Conservation (phyloP, 2,329 filamentous ascomycete genomes). For the Monosporascus ibericus region DNA sequence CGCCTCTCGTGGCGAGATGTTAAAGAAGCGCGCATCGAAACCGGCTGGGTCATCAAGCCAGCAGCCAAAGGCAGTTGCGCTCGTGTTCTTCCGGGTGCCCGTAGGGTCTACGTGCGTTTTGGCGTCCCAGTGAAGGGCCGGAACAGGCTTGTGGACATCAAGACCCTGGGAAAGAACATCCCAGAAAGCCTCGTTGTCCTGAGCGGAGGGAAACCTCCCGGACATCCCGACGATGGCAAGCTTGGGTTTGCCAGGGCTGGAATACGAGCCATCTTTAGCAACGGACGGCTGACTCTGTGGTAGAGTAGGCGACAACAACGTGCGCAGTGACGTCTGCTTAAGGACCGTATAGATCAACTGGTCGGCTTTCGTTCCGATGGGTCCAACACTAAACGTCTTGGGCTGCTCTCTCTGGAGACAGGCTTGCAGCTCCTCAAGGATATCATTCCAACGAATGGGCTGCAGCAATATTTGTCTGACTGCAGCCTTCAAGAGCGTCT, state of each 20-base stretch:
- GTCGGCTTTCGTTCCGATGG: conserved; percentile 9
- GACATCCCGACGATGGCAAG: conserved; percentile 20
- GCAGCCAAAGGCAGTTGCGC: conserved; percentile 8
- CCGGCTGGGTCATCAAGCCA: conserved; percentile 14
- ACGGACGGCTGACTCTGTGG: background rate
- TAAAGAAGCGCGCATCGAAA: conserved; percentile 19
- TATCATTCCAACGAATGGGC: conserved; percentile 10
- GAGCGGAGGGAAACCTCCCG: conserved; percentile 13
- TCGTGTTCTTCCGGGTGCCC: conserved; percentile 14
- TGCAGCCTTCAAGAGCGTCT: conserved; percentile 9
- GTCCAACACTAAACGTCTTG: conserved; percentile 4
- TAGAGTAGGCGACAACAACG: conserved; percentile 1
- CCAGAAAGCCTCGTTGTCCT: conserved; percentile 18
- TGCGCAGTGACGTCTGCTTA: conserved; percentile 8
- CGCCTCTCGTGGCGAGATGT: conserved; percentile 18
- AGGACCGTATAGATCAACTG: conserved; percentile 11
- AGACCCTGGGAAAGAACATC: conserved; percentile 16
- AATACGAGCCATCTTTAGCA: background rate
- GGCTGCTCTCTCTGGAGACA: conserved; percentile 3
- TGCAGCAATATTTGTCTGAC: conserved; percentile 13
- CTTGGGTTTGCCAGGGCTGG: conserved; percentile 10
- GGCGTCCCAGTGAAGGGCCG: conserved; percentile 11
- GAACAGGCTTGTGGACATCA: conserved; percentile 18
- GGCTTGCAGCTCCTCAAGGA: conserved; percentile 10
- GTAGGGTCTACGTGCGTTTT: conserved; percentile 16